These are phyloP conservation scores for Botrytis hyacinthi DNA, from an alignment of 2,329 filamentous ascomycete genomes.

Conservation along the genomic window DNA sequence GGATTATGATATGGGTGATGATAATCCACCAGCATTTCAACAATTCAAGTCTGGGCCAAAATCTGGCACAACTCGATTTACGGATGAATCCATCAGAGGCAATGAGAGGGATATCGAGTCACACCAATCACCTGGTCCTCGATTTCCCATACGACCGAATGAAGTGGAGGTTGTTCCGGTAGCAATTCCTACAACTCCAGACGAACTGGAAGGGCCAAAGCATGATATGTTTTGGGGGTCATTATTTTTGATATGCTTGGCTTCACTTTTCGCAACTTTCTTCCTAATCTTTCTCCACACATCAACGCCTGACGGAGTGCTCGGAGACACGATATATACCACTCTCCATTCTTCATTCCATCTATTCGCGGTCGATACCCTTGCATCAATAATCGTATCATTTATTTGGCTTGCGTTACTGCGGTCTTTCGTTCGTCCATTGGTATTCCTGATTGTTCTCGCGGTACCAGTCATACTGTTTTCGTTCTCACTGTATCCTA, in stretches of 20 bases:
- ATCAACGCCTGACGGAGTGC: constrained; percentile 63
- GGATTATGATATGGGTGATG: constrained; percentile 53
- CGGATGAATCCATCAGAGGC: constrained; percentile 29
- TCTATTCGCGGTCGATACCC: constrained; percentile 84
- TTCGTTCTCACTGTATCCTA: constrained; percentile 87
- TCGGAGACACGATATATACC: constrained; percentile 93
- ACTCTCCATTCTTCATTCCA: constrained; percentile 83
- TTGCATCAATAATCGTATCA: constrained; percentile 85
- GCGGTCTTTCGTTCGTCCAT: constrained; percentile 79
- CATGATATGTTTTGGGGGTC: constrained; percentile 93
- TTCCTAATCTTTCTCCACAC: constrained; percentile 90
- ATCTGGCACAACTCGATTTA: constrained; percentile 36
- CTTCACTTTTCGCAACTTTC: constrained; percentile 82
- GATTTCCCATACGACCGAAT: constrained; percentile 34
- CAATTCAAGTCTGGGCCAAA: constrained; percentile 46
- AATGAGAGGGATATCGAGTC: constrained; percentile 31
- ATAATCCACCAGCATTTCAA: constrained; percentile 61
- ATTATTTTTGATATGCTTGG: constrained; percentile 81
- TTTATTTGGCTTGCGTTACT: constrained; percentile 87
- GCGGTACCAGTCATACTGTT: constrained; percentile 83
- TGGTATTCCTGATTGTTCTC: constrained; percentile 77
- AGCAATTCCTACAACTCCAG: constrained; percentile 56
- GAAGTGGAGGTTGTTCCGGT: constrained; percentile 49
- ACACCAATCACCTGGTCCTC: constrained; percentile 22
- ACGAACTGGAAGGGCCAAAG: constrained; percentile 63